Evolutionary conservation across 106 monocot species (phyloP).

Genomic region (Platanthera zijinensis): DNA sequence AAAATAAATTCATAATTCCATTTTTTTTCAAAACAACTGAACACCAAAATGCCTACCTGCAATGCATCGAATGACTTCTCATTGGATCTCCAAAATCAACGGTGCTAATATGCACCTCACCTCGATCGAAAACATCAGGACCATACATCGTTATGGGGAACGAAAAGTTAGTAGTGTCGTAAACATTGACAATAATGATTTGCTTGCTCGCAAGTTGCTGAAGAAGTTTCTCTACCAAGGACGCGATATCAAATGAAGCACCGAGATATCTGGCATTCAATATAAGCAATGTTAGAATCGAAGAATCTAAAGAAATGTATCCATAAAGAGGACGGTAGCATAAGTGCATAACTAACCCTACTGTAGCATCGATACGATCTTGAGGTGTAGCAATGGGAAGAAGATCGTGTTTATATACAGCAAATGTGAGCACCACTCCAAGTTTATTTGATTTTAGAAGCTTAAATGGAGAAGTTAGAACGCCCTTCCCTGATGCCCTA

Average conservation of each 20-base stretch:
- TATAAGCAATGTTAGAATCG: constrained; percentile 1
- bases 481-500: constrained; percentile 71
- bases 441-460: constrained; percentile 81
- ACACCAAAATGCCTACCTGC: constrained; percentile 44
- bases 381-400: constrained; percentile 45
- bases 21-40: not conserved
- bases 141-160: constrained; percentile 72
- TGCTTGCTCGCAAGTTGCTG: constrained; percentile 86
- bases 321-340: not conserved
- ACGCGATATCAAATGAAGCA: constrained; percentile 83
- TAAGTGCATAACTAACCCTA: constrained; percentile 39
- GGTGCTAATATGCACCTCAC: constrained; percentile 37
- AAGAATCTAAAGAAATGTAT: not conserved
- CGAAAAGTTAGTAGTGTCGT: constrained; percentile 64
- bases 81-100: constrained; percentile 80
- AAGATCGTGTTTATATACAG: constrained; percentile 65
- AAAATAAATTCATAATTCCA: not conserved
- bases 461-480: constrained; percentile 74
- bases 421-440: constrained; percentile 78
- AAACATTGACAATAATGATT: constrained; percentile 70
- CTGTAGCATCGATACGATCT: constrained; percentile 49
- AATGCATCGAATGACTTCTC: constrained; percentile 81
- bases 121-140: constrained; percentile 30
- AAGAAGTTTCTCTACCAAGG: constrained; percentile 80
- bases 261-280: constrained; percentile 63